Conservation (phyloP, 169 alveolate species). For the Blepharisma undulans region DNA sequence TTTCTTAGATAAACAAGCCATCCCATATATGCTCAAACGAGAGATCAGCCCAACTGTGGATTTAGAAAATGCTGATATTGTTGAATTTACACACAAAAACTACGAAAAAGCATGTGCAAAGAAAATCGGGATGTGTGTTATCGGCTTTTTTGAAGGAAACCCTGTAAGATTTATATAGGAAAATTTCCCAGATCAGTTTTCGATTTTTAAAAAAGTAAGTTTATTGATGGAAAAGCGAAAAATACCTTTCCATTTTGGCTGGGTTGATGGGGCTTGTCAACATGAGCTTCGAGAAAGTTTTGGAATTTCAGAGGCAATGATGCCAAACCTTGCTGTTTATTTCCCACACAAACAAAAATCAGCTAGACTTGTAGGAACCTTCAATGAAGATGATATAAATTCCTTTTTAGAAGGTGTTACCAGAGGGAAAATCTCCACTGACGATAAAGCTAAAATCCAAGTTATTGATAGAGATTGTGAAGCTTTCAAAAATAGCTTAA, state of each 20-base stretch:
- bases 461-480: slow-evolving; percentile 1
- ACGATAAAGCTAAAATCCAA: neutral
- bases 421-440: neutral
- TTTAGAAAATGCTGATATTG: neutral
- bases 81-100: neutral
- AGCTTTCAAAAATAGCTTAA: neutral
- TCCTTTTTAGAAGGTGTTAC: slow-evolving; percentile 11
- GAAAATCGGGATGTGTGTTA: neutral
- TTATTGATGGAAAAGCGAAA: neutral
- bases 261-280: slow-evolving; percentile 24
- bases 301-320: slow-evolving; percentile 20
- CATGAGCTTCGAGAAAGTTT: slow-evolving; percentile 25
- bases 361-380: slow-evolving; percentile 16
- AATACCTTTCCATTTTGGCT: slow-evolving; percentile 16
- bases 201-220: neutral
- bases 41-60: neutral
- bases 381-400: neutral
- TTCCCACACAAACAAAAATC: slow-evolving; percentile 2
- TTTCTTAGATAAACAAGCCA: slow-evolving; percentile 3
- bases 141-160: slow-evolving; percentile 39
- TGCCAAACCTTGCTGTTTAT: slow-evolving; percentile 15
- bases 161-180: neutral
- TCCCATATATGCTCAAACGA: neutral
- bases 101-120: neutral
- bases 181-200: neutral